Base-by-base conservation (phyloP, 2,329 filamentous ascomycete genomes). In the Arthroderma sp. region DNA sequence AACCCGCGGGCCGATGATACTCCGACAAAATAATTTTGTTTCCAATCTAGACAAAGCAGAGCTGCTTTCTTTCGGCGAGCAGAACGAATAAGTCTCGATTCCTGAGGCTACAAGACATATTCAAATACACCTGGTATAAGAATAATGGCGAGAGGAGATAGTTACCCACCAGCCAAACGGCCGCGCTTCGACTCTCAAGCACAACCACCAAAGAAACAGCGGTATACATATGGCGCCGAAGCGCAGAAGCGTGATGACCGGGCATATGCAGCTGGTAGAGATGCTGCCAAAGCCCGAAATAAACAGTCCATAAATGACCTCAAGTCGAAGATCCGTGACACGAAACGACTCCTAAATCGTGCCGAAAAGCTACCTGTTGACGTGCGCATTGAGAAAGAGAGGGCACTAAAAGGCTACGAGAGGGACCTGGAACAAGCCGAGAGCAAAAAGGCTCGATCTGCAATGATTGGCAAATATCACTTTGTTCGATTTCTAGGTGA, bases 401-500 rank as follows among this genome's bases (percentile, higher is more conserved):
- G 77, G 38, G 77, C 77, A 40, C 56, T 81, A 27, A 66, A 66
- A 45, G 71, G 70, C 1, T 74, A 74, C 45, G 65, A 77, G 54
- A 68, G 71, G 43, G 77, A 80, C 50, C 58, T 81, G 42, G 65
- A 62, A 10, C 65, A 70, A 27, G 66, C 69, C 45, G 65, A 69
- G 45, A 57, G 60, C 27, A 69, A 71, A 43, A 67, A 73, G 52
- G 62, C 70, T 52, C 66, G 68, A 51, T 67, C 66, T 40, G 70
- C 73, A 48, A 71, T 78, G 64, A 78, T 80, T 47, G 67, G 67
- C 47, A 73, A 71, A 55, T 81, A 79, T 56, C 77, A 81, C 56
- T 79, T 78, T 61, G 71, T 80, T n/a, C 63, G 77, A n/a, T 81
- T 81, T 55, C 70, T 81, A 49, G 77, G 64, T 67, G 56, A 34